Percentiles rank a stretch among this genome's conserved stretches.
Conservation (phyloP, 345 rosid genomes). For the Hibiscus tridactylites region DNA sequence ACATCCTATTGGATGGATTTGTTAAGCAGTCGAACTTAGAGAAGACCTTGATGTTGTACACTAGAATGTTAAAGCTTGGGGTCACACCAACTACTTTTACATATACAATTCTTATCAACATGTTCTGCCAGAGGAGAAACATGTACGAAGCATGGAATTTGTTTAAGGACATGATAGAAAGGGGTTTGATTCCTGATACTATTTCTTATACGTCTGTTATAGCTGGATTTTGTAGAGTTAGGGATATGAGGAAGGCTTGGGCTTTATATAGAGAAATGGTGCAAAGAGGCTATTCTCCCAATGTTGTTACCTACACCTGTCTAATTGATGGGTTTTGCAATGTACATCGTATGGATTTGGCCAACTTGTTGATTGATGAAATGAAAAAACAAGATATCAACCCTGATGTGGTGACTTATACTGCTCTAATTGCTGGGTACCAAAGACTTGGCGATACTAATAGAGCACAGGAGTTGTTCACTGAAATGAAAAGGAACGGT, state of each 20-base stretch:
- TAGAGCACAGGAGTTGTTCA: conserved; percentile 25
- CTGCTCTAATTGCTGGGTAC: conserved; percentile 33
- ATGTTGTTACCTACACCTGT: conserved; percentile 40
- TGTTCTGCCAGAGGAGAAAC: conserved; percentile 17
- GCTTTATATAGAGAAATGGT: conserved; percentile 26
- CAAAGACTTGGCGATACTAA: conserved; percentile 20
- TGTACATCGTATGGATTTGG: conserved; percentile 37
- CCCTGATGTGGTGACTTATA: conserved; percentile 39
- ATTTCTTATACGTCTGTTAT: conserved; percentile 36
- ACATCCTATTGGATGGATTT: conserved; percentile 36
- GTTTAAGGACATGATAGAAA: conserved; percentile 30
- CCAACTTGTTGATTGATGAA: conserved; percentile 22
- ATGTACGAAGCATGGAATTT: conserved; percentile 29
- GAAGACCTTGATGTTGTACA: conserved; percentile 28
- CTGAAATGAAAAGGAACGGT: conserved; percentile 36
- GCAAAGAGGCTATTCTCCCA: conserved; percentile 23
- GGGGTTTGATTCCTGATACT: conserved; percentile 34
- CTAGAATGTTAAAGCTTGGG: conserved; percentile 38
- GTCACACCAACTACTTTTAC: conserved; percentile 26
- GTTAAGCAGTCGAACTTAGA: conserved; percentile 27
- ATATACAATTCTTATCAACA: conserved; percentile 36
- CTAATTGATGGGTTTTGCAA: conserved; percentile 42
- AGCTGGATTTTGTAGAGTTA: conserved; percentile 34
- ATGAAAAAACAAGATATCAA: conserved; percentile 29
- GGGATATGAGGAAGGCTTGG: conserved; percentile 37